Evolutionary conservation across 352 stramenopile genomes (phyloP).

Genomic region (Globisporangium ultimum): DNA sequence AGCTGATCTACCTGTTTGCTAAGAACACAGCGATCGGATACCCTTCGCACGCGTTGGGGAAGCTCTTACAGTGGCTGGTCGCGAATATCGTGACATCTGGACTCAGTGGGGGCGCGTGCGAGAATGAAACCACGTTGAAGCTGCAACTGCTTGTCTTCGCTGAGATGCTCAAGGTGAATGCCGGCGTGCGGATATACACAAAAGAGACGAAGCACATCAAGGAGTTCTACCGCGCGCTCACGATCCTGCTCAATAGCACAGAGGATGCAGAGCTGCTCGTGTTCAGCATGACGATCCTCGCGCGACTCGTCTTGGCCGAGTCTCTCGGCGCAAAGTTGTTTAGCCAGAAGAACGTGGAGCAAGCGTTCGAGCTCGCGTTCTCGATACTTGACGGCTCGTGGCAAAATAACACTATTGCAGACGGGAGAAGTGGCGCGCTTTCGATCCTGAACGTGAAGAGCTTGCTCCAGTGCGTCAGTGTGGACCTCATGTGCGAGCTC

Average conservation of each 20-base stretch:
- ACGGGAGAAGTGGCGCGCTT: conserved; percentile 2
- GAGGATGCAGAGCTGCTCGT: conserved; percentile 73
- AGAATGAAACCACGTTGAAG: conserved; percentile 53
- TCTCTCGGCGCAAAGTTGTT: conserved; percentile 80
- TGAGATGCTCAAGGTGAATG: conserved; percentile 66
- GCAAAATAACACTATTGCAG: conserved; percentile 20
- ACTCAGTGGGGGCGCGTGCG: conserved; percentile 31
- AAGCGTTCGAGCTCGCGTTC: conserved; percentile 70
- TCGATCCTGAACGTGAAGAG: conserved; percentile 34
- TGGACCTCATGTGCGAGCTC: conserved; percentile 71
- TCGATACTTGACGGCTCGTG: conserved; percentile 64
- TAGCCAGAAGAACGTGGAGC: conserved; percentile 75
- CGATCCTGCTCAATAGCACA: conserved; percentile 77
- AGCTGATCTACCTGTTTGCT: conserved; percentile 57
- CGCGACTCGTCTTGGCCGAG: conserved; percentile 65
- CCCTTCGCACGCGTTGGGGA: conserved; percentile 62
- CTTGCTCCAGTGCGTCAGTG: conserved; percentile 51
- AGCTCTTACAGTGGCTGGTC: conserved; percentile 66
- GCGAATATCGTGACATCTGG: conserved; percentile 36
- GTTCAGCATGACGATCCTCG: conserved; percentile 75
- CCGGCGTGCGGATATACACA: conserved; percentile 68
- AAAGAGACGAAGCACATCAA: conserved; percentile 82
- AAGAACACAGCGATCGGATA: conserved; percentile 58
- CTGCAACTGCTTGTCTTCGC: conserved; percentile 64
- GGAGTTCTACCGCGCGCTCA: conserved; percentile 77